Evolutionary conservation across 768 basidiomycete genomes (phyloP).

Genomic region (Floccularia luteovirens): DNA sequence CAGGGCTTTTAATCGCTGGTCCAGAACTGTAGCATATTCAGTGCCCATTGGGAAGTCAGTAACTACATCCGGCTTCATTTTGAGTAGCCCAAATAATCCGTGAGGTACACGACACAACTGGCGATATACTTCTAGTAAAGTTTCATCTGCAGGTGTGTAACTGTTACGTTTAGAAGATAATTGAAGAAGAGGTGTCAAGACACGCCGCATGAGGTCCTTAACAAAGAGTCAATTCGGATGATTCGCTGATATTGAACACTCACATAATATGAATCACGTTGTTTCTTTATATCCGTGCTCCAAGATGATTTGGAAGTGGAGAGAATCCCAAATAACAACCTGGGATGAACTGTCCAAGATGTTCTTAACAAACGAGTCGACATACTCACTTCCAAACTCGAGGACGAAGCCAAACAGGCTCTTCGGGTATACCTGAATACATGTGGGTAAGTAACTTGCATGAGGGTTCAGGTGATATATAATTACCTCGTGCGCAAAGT

Average conservation of each 20-base stretch:
- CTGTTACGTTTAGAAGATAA: slow-evolving; percentile 33
- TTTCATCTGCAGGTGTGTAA: slow-evolving; percentile 33
- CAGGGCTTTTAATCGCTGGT: slow-evolving; percentile 42
- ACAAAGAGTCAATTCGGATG: slow-evolving; percentile 6
- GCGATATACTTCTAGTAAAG: slow-evolving; percentile 41
- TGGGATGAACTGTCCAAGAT: slow-evolving; percentile 15
- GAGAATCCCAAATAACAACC: slow-evolving; percentile 57
- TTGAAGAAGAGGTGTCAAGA: slow-evolving; percentile 46
- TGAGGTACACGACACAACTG: slow-evolving; percentile 50
- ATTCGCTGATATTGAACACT: slow-evolving; percentile 12
- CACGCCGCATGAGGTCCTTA: slow-evolving; percentile 62
- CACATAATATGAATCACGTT: slow-evolving; percentile 71
- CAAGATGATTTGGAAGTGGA: slow-evolving; percentile 50
- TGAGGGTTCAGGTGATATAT: not conserved
- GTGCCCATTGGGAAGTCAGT: slow-evolving; percentile 47
- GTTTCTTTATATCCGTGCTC: slow-evolving; percentile 48
- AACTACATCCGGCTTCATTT: slow-evolving; percentile 40
- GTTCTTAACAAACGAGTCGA: not conserved
- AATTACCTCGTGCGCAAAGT: slow-evolving; percentile 56
- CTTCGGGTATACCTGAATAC: slow-evolving; percentile 64
- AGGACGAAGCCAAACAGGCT: slow-evolving; percentile 70
- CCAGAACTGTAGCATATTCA: slow-evolving; percentile 41
- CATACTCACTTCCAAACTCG: slow-evolving; percentile 66
- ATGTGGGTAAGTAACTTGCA: not conserved
- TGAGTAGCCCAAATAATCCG: slow-evolving; percentile 40